phyloP scores from a whole-genome alignment of 2,329 filamentous ascomycete genomes.

The Claviceps fusiformis region DNA sequence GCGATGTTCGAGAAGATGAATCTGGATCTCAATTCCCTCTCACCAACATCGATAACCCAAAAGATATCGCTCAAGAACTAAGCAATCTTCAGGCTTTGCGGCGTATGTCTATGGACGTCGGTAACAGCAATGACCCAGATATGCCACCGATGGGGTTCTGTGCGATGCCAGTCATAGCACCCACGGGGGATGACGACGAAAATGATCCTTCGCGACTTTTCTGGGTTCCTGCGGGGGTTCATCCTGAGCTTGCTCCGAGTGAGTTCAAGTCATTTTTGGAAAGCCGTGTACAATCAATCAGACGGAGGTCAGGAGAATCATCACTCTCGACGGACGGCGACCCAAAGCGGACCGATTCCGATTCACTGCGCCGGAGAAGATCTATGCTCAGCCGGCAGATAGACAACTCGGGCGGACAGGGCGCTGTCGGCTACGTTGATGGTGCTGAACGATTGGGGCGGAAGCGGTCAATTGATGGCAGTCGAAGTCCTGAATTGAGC shows the following conservation, averaged over 20 bases:
- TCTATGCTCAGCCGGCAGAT: constrained; percentile 93
- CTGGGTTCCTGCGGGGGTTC: constrained; percentile 90
- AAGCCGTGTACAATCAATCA: constrained; percentile 80
- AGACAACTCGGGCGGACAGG: constrained; percentile 50
- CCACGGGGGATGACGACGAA: constrained; percentile 62
- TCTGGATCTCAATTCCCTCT: constrained; percentile 59
- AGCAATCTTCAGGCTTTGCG: constrained; percentile 84
- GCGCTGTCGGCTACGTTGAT: constrained; percentile 58
- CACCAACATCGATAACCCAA: constrained; percentile 80
- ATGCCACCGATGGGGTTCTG: constrained; percentile 56
- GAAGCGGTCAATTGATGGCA: constrained; percentile 49
- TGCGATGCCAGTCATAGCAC: constrained; percentile 59
- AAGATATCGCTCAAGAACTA: constrained; percentile 79
- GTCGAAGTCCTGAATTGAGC: constrained; percentile 46
- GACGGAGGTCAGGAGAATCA: constrained; percentile 65
- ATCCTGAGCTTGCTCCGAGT: constrained; percentile 86
- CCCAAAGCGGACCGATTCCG: constrained; percentile 37
- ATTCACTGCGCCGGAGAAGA: constrained; percentile 66
- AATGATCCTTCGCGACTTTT: constrained; percentile 79
- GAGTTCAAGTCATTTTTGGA: constrained; percentile 97
- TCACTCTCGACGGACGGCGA: constrained; percentile 43
- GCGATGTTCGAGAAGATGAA: constrained; percentile 46
- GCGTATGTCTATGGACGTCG: constrained; percentile 89
- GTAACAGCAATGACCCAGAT: constrained; percentile 58
- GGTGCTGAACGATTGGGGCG: constrained; percentile 68